These are phyloP conservation scores for Boletus barrowsii DNA, from an alignment of 768 basidiomycete genomes.

Conservation along the genomic window DNA sequence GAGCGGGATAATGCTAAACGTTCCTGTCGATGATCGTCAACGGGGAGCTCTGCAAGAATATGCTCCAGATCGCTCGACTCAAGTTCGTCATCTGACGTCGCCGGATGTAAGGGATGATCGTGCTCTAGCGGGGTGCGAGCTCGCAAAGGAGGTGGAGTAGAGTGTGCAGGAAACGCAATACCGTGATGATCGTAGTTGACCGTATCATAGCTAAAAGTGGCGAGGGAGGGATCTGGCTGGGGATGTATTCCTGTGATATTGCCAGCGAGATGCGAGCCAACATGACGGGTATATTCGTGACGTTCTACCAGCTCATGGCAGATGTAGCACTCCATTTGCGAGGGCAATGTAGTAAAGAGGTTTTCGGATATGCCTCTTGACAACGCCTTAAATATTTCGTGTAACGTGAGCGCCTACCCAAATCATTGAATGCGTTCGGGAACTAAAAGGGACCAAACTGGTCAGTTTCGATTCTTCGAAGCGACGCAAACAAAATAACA, in stretches of 20 bases:
- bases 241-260: neutral
- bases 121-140: neutral
- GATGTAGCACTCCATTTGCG: slow-evolving; percentile 16
- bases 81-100: neutral
- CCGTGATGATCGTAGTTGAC: neutral
- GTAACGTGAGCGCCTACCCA: neutral
- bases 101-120: neutral
- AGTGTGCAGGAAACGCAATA: neutral
- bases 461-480: neutral
- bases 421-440: neutral
- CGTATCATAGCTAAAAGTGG: neutral
- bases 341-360: neutral
- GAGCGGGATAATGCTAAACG: neutral
- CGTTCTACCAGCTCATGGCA: slow-evolving; percentile 11
- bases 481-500: neutral
- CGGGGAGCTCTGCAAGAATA: neutral
- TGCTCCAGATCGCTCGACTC: neutral
- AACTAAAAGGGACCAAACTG: neutral
- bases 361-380: neutral
- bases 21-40: neutral
- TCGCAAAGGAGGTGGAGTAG: neutral
- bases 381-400: neutral
- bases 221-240: neutral
- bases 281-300: slow-evolving; percentile 13
- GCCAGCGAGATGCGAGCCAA: slow-evolving; percentile 3